These are phyloP conservation scores for Eruca vesicaria DNA, from an alignment of 441 rosid genomes.

Conservation along the genomic window DNA sequence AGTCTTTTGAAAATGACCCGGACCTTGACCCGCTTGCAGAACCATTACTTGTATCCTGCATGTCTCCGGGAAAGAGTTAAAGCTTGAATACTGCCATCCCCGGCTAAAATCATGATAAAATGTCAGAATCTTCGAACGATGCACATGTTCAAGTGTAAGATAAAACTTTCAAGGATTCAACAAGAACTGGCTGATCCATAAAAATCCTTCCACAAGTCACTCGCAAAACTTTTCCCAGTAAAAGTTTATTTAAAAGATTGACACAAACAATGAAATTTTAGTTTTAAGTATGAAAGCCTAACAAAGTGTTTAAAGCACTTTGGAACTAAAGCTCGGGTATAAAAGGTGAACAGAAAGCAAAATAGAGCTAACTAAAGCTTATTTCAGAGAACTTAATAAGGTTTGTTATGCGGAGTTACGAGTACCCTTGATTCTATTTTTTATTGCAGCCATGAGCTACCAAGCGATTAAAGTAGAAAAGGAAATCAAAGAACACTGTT, in stretches of 20 bases:
- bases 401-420: not conserved
- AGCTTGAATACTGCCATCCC: conserved; percentile 11
- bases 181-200: not conserved
- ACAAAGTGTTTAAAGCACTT: not conserved
- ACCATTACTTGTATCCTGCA: not conserved
- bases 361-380: not conserved
- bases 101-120: not conserved
- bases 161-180: conserved; percentile 7
- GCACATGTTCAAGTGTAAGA: not conserved
- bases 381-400: not conserved
- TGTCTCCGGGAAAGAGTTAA: conserved; percentile 1
- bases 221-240: not conserved
- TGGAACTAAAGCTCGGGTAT: too few species aligned
- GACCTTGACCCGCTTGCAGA: not conserved
- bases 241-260: not conserved
- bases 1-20: not conserved
- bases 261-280: not conserved
- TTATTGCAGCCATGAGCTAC: not conserved
- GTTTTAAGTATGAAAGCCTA: conserved; percentile 8
- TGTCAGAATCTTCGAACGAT: not conserved
- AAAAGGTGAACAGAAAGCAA: too few species aligned
- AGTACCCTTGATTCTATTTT: not conserved
- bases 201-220: not conserved
- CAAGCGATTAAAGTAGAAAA: not conserved
- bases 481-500: not conserved